A percentile compares a stretch with the other conserved stretches of the same genome.
phyloP scores from a whole-genome alignment of 768 basidiomycete species.

The Boletus pseudo-olivaceus region DNA sequence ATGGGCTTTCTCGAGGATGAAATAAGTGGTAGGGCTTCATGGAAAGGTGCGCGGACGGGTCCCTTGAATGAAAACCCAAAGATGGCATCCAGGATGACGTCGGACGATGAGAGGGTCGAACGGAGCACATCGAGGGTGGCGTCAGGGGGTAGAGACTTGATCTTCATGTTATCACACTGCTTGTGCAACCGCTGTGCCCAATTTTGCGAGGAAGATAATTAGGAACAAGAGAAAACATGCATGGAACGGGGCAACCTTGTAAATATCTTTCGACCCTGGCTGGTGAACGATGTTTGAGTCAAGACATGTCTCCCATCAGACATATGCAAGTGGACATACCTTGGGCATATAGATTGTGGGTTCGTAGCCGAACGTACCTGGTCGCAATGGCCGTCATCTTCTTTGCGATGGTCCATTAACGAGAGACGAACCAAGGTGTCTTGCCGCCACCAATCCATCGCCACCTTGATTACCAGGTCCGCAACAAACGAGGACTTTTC shows the following conservation, averaged over 20 bases:
- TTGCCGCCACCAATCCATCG: slow-evolving; percentile 93
- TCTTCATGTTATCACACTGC: slow-evolving; percentile 88
- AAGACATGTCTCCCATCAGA: not conserved
- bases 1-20: slow-evolving; percentile 68
- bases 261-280: slow-evolving; percentile 93
- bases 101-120: slow-evolving; percentile 52
- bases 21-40: slow-evolving; percentile 65
- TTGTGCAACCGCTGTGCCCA: slow-evolving; percentile 62
- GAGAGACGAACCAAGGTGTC: slow-evolving; percentile 71
- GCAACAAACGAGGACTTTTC: slow-evolving; percentile 88
- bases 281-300: slow-evolving; percentile 26
- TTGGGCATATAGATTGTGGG: slow-evolving; percentile 94
- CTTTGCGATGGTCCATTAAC: not conserved
- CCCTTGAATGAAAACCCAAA: slow-evolving; percentile 98
- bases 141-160: slow-evolving; percentile 61
- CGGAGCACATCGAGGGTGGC: slow-evolving; percentile 44
- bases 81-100: slow-evolving; percentile 91
- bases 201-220: not conserved
- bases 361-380: slow-evolving; percentile 89
- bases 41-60: slow-evolving; percentile 87
- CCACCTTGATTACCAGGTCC: slow-evolving; percentile 98
- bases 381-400: not conserved
- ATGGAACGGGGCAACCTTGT: slow-evolving; percentile 49
- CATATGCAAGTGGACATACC: slow-evolving; percentile 36
- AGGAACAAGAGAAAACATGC: not conserved